Percentiles rank a stretch among this genome's conserved stretches.
phyloP scores from a whole-genome alignment of 2,329 filamentous ascomycete species.

The Sphaerulina populicola region DNA sequence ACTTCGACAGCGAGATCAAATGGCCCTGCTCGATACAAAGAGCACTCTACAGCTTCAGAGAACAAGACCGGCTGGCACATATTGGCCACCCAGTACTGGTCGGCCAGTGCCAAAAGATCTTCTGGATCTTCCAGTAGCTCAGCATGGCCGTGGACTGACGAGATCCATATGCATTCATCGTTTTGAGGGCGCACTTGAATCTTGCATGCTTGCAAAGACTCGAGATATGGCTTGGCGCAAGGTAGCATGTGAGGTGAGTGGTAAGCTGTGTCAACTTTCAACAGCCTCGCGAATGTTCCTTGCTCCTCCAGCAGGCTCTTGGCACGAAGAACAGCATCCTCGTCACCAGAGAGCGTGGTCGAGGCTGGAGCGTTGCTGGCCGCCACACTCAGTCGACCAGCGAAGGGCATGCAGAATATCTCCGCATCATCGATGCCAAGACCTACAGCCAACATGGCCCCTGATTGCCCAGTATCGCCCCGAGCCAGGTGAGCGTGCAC shows the following conservation, averaged over 20 bases:
- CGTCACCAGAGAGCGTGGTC: slow-evolving; percentile 42
- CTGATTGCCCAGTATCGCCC: slow-evolving; percentile 14
- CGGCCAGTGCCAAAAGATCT: slow-evolving; percentile 17
- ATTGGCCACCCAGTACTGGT: slow-evolving; percentile 42
- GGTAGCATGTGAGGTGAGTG: slow-evolving; percentile 36
- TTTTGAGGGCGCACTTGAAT: slow-evolving; percentile 12
- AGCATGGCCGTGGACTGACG: slow-evolving; percentile 16
- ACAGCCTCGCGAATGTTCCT: slow-evolving; percentile 34
- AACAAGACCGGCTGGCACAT: slow-evolving; percentile 42
- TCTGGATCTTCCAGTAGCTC: slow-evolving; percentile 20
- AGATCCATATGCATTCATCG: slow-evolving; percentile 21
- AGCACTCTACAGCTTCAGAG: slow-evolving; percentile 34
- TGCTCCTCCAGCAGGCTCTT: slow-evolving; percentile 30
- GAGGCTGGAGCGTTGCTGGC: slow-evolving; percentile 37
- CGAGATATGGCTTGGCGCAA: slow-evolving; percentile 17
- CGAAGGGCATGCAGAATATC: slow-evolving; percentile 21
- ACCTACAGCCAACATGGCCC: slow-evolving; percentile 33
- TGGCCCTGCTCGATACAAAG: slow-evolving; percentile 19
- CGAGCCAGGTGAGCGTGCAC: slow-evolving; percentile 12
- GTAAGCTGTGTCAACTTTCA: slow-evolving; percentile 40
- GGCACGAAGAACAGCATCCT: slow-evolving; percentile 30
- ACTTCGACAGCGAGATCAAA: slow-evolving; percentile 40
- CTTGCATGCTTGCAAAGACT: slow-evolving; percentile 12
- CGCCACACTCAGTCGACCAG: slow-evolving; percentile 20
- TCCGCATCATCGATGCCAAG: slow-evolving; percentile 16